Base-by-base conservation (phyloP, 2,329 filamentous ascomycete species). In the Graphiopsis chlorocephala region DNA sequence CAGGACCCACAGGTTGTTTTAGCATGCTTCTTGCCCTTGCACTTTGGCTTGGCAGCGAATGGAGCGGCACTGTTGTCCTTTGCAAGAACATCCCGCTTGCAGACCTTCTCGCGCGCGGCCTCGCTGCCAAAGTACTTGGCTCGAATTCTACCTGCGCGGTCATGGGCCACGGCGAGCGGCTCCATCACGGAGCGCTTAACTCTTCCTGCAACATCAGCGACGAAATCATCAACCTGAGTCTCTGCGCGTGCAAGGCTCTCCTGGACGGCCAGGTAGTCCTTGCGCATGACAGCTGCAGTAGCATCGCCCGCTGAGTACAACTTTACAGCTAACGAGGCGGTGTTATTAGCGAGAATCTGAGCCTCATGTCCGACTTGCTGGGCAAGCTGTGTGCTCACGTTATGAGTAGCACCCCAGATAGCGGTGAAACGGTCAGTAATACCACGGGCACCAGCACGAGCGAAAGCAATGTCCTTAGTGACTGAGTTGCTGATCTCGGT, bases 401-500 rank as follows among this genome's bases (percentile, higher is more conserved):
- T 73, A 50, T 67, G 69, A 23, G 72, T 73, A 7, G 72, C 72
- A 56, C 65, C 68, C 17, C 69, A 61, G 20, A 71, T 65, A 11
- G 72, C 72, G 38, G 55, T 65, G n/a, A 74, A 63, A 20, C 72
- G 65, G 11, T 71, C 72, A 35, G 58, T 65, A 17, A 74, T 29
- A 35, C 67, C 65, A 57, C 67, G 68, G 1, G 68, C 70, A 17
- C 67, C 65, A 35, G 68, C 55, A 20, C 69, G 67, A 47, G 71
- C 72, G 15, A 71, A 64, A 25, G 68, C 64, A 15, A 73, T 55
- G 25, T 75, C 73, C 62, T 72, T 75, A 33, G 64, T 69, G 48
- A 74, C 66, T 15, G 64, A 60, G 59, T 71, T 73, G 65, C 68
- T 67, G 12, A 74, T 33, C 20, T 73, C 73, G 6, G 68, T 74